These are phyloP conservation scores for Ceratopteris richardii DNA, from an alignment of 75 land plant species.

Conservation along the genomic window DNA sequence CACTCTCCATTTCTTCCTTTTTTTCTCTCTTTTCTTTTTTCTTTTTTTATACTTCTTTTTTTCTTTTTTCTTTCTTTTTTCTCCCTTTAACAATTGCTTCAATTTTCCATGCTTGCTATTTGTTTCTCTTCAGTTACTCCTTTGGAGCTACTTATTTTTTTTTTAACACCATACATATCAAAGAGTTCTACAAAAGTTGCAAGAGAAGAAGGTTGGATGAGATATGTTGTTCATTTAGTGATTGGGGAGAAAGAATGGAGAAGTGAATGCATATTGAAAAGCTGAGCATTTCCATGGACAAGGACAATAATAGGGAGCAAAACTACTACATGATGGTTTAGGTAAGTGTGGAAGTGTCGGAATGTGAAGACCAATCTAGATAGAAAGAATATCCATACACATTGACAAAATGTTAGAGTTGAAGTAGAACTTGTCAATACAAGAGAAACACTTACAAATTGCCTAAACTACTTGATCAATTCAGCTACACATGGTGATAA, in stretches of 20 bases:
- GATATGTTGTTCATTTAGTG: constrained; percentile 30
- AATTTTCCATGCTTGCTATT: too few relatives aligned
- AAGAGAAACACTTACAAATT: not conserved
- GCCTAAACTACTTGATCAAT: not conserved
- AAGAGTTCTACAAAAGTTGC: too few relatives aligned
- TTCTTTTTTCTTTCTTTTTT: too few relatives aligned
- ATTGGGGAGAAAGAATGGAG: constrained; percentile 28
- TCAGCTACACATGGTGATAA: too few relatives aligned
- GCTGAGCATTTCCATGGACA: constrained; percentile 52
- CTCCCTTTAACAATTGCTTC: too few relatives aligned
- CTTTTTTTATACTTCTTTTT: too few relatives aligned
- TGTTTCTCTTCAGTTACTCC: too few relatives aligned
- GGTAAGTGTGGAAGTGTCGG: constrained; percentile 8
- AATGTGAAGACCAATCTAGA: not conserved
- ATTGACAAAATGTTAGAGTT: not conserved
- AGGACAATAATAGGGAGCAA: constrained; percentile 73
- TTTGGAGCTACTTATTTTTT: too few relatives aligned
- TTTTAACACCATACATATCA: too few relatives aligned
- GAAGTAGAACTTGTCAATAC: constrained; percentile 11
- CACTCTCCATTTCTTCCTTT: too few relatives aligned
- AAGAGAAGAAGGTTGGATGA: constrained; percentile 34
- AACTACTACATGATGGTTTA: constrained; percentile 12
- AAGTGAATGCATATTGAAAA: constrained; percentile 30
- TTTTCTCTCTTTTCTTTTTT: too few relatives aligned
- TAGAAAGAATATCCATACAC: not conserved